Conservation (phyloP, 768 basidiomycete genomes). For the Tulasnella calospora region DNA sequence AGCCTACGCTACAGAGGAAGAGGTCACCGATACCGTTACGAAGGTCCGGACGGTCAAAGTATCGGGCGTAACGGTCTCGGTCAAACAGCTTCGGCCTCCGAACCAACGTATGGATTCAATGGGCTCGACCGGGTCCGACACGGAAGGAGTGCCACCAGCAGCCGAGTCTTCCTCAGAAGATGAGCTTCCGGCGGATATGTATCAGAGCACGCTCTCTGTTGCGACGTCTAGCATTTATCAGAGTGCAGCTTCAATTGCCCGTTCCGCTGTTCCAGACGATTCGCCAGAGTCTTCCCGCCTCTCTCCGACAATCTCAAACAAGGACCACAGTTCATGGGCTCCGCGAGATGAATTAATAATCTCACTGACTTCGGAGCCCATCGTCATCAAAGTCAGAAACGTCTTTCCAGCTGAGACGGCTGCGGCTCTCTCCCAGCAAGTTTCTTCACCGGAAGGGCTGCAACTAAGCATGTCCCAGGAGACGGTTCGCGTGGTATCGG, state of each 20-base stretch:
- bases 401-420: conserved; percentile 5
- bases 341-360: conserved; percentile 39
- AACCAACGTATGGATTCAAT: conserved; percentile 27
- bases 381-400: conserved; percentile 47
- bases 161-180: conserved; percentile 25
- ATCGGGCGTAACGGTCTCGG: conserved; percentile 53
- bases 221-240: conserved; percentile 67
- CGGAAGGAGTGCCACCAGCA: conserved; percentile 12
- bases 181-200: conserved; percentile 51
- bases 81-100: conserved; percentile 42
- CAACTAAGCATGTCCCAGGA: conserved; percentile 5
- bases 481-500: conserved; percentile 1
- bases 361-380: conserved; percentile 59
- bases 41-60: conserved; percentile 50
- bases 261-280: conserved; percentile 16
- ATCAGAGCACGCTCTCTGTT: conserved; percentile 64
- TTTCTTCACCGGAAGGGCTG: not conserved
- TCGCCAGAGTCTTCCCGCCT: not conserved
- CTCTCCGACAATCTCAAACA: not conserved
- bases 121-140: conserved; percentile 29
- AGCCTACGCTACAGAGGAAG: conserved; percentile 50
- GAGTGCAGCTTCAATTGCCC: conserved; percentile 54
- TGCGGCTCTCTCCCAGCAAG: not conserved
- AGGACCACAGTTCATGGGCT: not conserved
- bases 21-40: conserved; percentile 27